Base-by-base conservation (phyloP, 176 grass and related monocot species). In the Microstegium vimineum region DNA sequence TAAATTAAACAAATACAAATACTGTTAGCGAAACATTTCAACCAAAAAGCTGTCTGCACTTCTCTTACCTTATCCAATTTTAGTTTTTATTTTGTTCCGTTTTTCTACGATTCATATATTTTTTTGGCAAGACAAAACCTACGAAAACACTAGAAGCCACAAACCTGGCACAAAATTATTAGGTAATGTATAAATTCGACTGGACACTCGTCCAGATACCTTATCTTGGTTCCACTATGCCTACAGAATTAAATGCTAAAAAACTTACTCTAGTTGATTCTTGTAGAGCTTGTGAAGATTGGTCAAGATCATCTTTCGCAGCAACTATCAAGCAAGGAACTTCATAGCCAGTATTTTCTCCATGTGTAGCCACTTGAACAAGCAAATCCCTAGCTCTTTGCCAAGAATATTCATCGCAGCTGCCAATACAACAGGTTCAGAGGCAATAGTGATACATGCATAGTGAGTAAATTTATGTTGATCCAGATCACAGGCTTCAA, bases 251-350 rank as follows among this genome's bases (percentile, higher is more conserved):
- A 82, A 69, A 81, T 85, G 36, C 17, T 12, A 65, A 87, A 81
- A 14, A 1, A 42, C 23, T 84, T 95, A 99, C 96, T 89, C 96
- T 95, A 15, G 96, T 99, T 81, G 89, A 99, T 84, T 99, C 93
- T n/a, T 95, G 91, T 75, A 95, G 84, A 80, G 90, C 87, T 75
- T 95, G 80, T 56, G 96, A 78, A 92, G 89, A 93, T 38, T 94
- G 90, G 79, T 99, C 96, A 74, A 99, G 93, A 84, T 99, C 96
- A 28, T 99, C 93, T 87, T 99, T 99, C 30, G 96, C 96, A 84
- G 93, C 92, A 82, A 99, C 89, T 71, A 95, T 91, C 76, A 99
- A 83, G 77, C 96, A 99, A 93, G 96, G 96, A 73, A 94, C 89
- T 87, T 95, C 93, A 40, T 90, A 99, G n/a, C 96, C 89, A 18